phyloP scores from a whole-genome alignment of 495 filamentous ascomycete species.

The Penicillium lagena region DNA sequence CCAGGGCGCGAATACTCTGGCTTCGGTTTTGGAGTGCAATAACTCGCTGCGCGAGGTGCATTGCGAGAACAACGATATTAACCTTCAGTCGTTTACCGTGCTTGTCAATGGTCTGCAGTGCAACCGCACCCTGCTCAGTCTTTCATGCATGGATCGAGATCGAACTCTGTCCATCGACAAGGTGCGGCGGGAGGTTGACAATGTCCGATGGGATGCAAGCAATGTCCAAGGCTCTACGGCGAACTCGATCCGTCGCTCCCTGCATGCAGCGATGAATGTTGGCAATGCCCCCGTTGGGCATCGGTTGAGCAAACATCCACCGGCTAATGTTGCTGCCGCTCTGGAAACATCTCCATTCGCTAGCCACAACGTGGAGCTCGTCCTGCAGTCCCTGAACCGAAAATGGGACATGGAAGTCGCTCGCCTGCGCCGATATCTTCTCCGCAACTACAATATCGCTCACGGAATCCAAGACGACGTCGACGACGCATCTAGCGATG shows the following conservation, averaged over 20 bases:
- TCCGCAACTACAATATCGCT: conserved; percentile 54
- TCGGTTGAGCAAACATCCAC: conserved; percentile 27
- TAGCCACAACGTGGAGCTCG: conserved; percentile 43
- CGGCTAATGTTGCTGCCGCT: conserved; percentile 14
- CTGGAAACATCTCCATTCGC: conserved; percentile 25
- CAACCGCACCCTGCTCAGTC: conserved; percentile 58
- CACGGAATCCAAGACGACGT: conserved; percentile 30
- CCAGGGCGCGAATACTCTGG: conserved; percentile 67
- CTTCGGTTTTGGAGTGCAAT: conserved; percentile 71
- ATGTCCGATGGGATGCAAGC: conserved; percentile 37
- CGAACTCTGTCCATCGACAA: conserved; percentile 54
- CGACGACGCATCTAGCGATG: conserved; percentile 30
- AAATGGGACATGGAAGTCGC: conserved; percentile 58
- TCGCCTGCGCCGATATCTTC: conserved; percentile 51
- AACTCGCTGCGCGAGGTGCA: conserved; percentile 58
- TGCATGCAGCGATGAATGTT: conserved; percentile 34
- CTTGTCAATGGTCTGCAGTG: conserved; percentile 65
- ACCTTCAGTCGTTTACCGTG: conserved; percentile 70
- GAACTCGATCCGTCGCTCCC: conserved; percentile 40
- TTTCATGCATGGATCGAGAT: conserved; percentile 59
- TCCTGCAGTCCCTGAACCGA: conserved; percentile 49
- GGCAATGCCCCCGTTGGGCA: conserved; percentile 23
- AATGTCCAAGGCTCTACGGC: conserved; percentile 23
- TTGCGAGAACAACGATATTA: conserved; percentile 75
- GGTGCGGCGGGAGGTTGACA: conserved; percentile 53